These are phyloP conservation scores for Candida silvatica DNA, from an alignment of 805 yeast genomes.

Conservation along the genomic window DNA sequence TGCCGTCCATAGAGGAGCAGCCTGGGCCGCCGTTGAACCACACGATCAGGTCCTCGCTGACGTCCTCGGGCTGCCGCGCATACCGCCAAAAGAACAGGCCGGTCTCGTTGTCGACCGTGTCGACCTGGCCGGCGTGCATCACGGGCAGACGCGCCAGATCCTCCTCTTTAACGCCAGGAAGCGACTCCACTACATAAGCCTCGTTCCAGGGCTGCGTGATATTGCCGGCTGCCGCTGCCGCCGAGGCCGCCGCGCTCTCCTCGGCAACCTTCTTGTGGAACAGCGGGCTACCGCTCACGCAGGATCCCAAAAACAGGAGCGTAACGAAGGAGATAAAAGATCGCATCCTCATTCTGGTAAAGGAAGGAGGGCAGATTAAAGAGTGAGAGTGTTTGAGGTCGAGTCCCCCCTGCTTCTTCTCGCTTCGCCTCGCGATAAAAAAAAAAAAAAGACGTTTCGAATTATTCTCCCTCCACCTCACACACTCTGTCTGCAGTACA, in stretches of 20 bases:
- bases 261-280: background rate
- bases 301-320: background rate
- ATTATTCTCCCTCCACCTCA: too few species aligned
- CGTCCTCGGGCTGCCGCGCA: conserved; percentile 15
- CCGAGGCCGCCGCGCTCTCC: background rate
- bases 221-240: conserved; percentile 19
- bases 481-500: too few species aligned
- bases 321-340: too few species aligned
- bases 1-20: conserved; percentile 97
- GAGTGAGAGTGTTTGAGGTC: too few species aligned
- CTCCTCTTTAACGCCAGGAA: too few species aligned
- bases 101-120: conserved; percentile 42
- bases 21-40: conserved; percentile 99
- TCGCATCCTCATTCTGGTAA: too few species aligned
- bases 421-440: too few species aligned
- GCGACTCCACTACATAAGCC: too few species aligned
- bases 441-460: too few species aligned
- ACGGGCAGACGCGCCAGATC: conserved; percentile 34
- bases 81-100: conserved; percentile 77
- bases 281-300: too few species aligned
- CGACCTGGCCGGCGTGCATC: conserved; percentile 64
- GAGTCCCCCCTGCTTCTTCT: too few species aligned
- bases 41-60: conserved; percentile 44
- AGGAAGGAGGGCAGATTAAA: too few species aligned
- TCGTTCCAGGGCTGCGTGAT: conserved; percentile 10